Evolutionary conservation across 2,329 filamentous ascomycete species (phyloP), one percentile per base, ranked within the genome.

Genomic region (Colletotrichum scovillei): DNA sequence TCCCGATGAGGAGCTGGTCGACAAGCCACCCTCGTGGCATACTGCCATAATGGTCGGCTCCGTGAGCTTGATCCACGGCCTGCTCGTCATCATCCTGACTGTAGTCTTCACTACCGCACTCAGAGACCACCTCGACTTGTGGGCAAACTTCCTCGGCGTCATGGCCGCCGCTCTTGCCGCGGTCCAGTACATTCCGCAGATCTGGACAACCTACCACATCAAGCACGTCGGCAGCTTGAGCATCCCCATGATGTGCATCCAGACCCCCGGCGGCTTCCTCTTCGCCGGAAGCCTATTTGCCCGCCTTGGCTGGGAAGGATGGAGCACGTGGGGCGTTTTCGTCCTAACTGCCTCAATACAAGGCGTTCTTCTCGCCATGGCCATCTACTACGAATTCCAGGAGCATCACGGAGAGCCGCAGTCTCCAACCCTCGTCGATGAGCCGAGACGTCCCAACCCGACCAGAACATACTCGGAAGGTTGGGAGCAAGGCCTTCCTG

Each of bases 231-330:
- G 95, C 67, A 98, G 95, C 81, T 85, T 99, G 78, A 98, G 95
- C 79, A 97, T 99, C 69, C 93, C 95, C 5, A 98, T 98, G 93
- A 98, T 99, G 95, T 93, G 94, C 80, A 98, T 99, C 42, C 97
- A 99, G 82, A 98, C 96, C 0, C 97, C 97, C 0, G 97, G 97
- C 0, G 95, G 95, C 72, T 92, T 98, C 77, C 85, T 99, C 7
- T 98, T 97, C 84, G 95, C 96, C 0, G 92, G 89, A 14, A 98
- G 95, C 81, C 85, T 99, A 56, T 95, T 92, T 63, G 91, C 90
- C 8, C 90, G 97, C 58, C 88, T 98, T 24, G 97, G 97, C 0
- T 88, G 87, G 78, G 91, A 89, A 42, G 96, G 96, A 0, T 99
- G 97, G 97, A 98, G 95, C 83, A 95, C 95, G 0, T 99, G 97